phyloP scores from a whole-genome alignment of 2,329 filamentous ascomycete species.

The Aspergillus sp. region DNA sequence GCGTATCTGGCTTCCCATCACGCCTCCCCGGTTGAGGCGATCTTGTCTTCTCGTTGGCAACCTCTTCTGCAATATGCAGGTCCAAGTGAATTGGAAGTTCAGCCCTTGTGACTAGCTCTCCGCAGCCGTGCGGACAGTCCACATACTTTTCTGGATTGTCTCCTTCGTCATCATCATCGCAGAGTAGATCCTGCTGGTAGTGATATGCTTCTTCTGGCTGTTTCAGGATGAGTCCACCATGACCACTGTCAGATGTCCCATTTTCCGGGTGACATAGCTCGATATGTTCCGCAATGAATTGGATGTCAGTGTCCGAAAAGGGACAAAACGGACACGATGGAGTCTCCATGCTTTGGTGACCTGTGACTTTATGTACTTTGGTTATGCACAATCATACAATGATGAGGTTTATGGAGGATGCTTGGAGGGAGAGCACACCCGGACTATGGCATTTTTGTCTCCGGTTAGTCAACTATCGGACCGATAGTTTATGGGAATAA shows the following conservation, averaged over 20 bases:
- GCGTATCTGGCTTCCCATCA: not conserved
- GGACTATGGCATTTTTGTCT: not conserved
- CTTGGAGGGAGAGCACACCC: too few species aligned
- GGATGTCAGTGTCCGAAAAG: conserved; percentile 33
- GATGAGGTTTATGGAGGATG: not conserved
- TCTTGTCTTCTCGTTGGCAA: conserved; percentile 33
- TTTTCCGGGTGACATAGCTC: conserved; percentile 38
- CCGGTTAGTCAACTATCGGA: too few species aligned
- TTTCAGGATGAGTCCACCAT: conserved; percentile 4
- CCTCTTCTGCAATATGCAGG: conserved; percentile 47
- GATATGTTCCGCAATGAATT: conserved; percentile 37
- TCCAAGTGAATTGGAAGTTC: conserved; percentile 54
- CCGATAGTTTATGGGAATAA: not conserved
- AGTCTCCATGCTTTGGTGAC: conserved; percentile 7
- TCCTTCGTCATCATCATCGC: conserved; percentile 2
- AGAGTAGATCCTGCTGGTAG: conserved; percentile 1
- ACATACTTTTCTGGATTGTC: conserved; percentile 34
- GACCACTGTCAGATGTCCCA: conserved; percentile 17
- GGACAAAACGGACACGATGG: conserved; percentile 39
- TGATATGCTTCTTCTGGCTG: not conserved
- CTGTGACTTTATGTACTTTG: conserved; percentile 9
- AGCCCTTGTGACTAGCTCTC: conserved; percentile 46
- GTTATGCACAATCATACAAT: not conserved
- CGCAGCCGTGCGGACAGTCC: conserved; percentile 52
- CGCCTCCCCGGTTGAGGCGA: not conserved